Base-by-base conservation (phyloP, 2,329 filamentous ascomycete genomes). In the Lecanicillium sp. region DNA sequence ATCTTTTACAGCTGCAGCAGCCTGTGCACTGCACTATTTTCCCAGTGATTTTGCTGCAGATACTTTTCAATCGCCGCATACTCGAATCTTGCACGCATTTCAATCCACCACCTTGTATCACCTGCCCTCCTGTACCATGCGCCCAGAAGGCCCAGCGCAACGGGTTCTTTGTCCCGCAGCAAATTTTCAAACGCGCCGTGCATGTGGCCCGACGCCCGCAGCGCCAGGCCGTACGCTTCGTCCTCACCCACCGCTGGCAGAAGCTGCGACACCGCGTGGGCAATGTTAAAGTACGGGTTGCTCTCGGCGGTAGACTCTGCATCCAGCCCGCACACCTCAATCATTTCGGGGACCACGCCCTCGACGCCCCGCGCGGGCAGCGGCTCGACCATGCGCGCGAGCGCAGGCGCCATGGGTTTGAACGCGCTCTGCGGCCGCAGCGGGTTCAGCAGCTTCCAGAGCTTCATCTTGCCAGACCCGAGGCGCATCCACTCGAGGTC, bases 381-480 rank as follows among this genome's bases (percentile, higher is more conserved):
- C 41, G 41, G 41, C 29, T 24, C 20, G 41, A 29, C 26, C 19
- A 44, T 35, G 30, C 41, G 41, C 33, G 33, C 26, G 17, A 45
- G 43, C 2, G 30, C 24, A 20, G 29, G 33, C 15, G 23, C 24
- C 43, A 45, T 38, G 1, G 43, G 43, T 24, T 38, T 23, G 19
- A 38, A 38, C 5, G 35, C 41, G 30, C 41, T 44, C 29, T 24
- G 29, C 14, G 41, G 41, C 7, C 41, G 41, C 7, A 44, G 20
- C 4, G 41, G 41, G 30, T 44, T 44, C 7, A 44, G 41, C 15
- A 44, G 30, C 20, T 36, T 29, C 29, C 29, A 44, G 8, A 44
- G 41, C 30, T 36, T 44, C 41, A 44, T 44, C 41, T 44, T 44
- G 14, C 41, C 41, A 3, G 41, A 29, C 17, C 41, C 41, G 12